These are phyloP conservation scores for Crepidotus variabilis DNA, from an alignment of 768 basidiomycete species.

Conservation along the genomic window DNA sequence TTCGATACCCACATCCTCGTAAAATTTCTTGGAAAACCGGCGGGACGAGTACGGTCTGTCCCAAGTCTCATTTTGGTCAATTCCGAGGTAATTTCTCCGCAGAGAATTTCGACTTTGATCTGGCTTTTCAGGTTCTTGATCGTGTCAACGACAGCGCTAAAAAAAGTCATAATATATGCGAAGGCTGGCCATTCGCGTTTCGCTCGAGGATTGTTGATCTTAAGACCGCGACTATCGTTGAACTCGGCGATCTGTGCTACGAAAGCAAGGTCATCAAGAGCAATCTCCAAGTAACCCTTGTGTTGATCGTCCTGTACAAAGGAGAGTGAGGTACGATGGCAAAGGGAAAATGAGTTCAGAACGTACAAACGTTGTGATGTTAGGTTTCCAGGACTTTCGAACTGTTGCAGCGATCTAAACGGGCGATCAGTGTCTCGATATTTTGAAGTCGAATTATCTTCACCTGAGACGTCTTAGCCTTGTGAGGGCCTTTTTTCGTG, in stretches of 20 bases:
- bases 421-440: not conserved
- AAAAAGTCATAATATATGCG: slow-evolving; percentile 21
- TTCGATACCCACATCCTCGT: slow-evolving; percentile 33
- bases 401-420: slow-evolving; percentile 11
- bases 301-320: slow-evolving; percentile 9
- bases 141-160: slow-evolving; percentile 20
- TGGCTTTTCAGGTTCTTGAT: slow-evolving; percentile 18
- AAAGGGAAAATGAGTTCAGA: not conserved
- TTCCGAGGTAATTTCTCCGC: slow-evolving; percentile 26
- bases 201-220: not conserved
- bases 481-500: slow-evolving; percentile 1
- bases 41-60: slow-evolving; percentile 19
- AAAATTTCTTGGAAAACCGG: slow-evolving; percentile 24
- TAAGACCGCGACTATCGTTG: slow-evolving; percentile 15
- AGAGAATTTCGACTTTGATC: slow-evolving; percentile 24
- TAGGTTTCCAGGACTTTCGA: slow-evolving; percentile 21
- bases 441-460: not conserved
- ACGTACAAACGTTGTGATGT: slow-evolving; percentile 18
- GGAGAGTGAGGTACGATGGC: not conserved
- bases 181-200: slow-evolving; percentile 19
- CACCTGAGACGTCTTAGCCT: not conserved
- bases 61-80: slow-evolving; percentile 23
- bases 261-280: slow-evolving; percentile 12
- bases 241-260: slow-evolving; percentile 18
- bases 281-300: slow-evolving; percentile 12